phyloP scores from a whole-genome alignment of 306 rosid species.

The Oemleria cerasiformis region DNA sequence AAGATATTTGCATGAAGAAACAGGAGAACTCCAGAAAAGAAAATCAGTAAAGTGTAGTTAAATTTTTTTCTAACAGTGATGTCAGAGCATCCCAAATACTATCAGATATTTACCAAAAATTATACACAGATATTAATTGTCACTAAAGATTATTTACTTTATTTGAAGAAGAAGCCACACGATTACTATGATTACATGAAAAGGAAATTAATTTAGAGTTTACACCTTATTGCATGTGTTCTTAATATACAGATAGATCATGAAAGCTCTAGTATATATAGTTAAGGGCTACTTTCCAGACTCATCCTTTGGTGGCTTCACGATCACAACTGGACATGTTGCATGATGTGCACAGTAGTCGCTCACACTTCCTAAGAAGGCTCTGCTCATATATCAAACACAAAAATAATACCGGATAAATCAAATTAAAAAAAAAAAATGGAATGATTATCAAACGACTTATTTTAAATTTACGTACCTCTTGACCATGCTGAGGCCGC shows the following conservation, averaged over 20 bases:
- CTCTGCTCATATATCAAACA: neutral
- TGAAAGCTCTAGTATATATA: neutral
- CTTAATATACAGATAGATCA: neutral
- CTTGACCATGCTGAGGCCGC: conserved; percentile 64
- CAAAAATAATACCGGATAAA: neutral
- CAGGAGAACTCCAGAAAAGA: too few species aligned
- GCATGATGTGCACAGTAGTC: conserved; percentile 74
- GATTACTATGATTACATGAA: too few species aligned
- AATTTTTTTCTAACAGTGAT: too few species aligned
- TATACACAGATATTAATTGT: too few species aligned
- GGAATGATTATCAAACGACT: neutral
- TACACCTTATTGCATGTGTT: neutral
- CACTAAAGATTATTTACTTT: too few species aligned
- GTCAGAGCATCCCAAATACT: too few species aligned
- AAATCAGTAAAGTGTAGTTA: too few species aligned
- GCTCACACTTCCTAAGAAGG: conserved; percentile 62
- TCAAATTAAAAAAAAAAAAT: too few species aligned
- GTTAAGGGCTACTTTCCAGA: neutral
- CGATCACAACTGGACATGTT: conserved; percentile 49
- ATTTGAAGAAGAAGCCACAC: too few species aligned
- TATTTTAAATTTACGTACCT: conserved; percentile 35
- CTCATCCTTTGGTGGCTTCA: conserved; percentile 48
- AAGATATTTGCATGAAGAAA: too few species aligned
- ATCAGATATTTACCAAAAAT: too few species aligned
- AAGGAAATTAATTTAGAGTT: too few species aligned